A percentile compares a stretch with the other conserved stretches of the same genome.
Evolutionary conservation across 768 basidiomycete genomes (phyloP).

Genomic region (Pluteus cervinus): DNA sequence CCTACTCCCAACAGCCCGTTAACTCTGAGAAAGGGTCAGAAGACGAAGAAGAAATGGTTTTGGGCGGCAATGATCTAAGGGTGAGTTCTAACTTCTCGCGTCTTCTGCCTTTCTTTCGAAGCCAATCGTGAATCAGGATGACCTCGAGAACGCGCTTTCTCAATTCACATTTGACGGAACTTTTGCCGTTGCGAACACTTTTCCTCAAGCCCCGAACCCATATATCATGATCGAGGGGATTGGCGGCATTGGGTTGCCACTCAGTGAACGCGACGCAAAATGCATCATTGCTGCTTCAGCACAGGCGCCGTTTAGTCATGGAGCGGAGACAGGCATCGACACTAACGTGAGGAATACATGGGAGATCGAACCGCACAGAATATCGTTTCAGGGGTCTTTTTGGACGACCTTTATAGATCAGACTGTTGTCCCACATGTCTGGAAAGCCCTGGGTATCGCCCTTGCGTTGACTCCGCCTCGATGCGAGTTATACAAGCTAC

Average conservation of each 20-base stretch:
- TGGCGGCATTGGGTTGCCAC: conserved; percentile 32
- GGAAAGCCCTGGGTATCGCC: conserved; percentile 16
- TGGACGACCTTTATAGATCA: conserved; percentile 2
- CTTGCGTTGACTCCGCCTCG: conserved; percentile 9
- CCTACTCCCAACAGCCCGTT: too few species aligned
- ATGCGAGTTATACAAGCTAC: conserved; percentile 28
- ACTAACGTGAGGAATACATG: conserved; percentile 25
- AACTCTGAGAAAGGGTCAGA: too few species aligned
- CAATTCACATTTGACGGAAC: too few species aligned
- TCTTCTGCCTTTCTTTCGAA: too few species aligned
- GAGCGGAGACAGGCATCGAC: conserved; percentile 20
- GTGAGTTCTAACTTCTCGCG: too few species aligned
- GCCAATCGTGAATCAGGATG: too few species aligned
- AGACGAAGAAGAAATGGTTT: too few species aligned
- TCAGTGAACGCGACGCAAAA: conserved; percentile 27
- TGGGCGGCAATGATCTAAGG: too few species aligned
- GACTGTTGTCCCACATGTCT: conserved; percentile 14
- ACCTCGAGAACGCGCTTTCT: too few species aligned
- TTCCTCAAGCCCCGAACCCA: conserved; percentile 29
- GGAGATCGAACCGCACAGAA: conserved; percentile 22
- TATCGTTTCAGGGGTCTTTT: conserved; percentile 19
- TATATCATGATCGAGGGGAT: conserved; percentile 25
- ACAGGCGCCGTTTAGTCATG: conserved; percentile 27
- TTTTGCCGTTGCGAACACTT: too few species aligned
- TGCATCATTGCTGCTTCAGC: conserved; percentile 16